These are phyloP conservation scores for Symbiodinium pilosum DNA, from an alignment of 73 alveolate species.

Conservation along the genomic window DNA sequence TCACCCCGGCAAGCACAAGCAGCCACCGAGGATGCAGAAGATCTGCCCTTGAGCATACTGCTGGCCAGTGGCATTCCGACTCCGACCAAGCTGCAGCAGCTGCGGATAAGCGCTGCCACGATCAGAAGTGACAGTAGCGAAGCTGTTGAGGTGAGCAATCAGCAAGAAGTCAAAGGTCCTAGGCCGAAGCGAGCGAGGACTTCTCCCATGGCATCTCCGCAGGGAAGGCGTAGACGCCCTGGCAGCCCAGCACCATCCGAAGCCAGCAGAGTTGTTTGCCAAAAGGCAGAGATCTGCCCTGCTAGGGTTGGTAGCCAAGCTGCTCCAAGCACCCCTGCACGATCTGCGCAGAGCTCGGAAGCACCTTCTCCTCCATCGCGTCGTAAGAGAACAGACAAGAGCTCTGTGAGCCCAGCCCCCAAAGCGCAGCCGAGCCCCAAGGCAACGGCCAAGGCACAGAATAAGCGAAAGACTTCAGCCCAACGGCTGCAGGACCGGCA, in stretches of 20 bases:
- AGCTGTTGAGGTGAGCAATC: not conserved
- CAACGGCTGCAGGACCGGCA: not conserved
- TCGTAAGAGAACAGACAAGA: too few relatives aligned
- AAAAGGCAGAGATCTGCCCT: too few relatives aligned
- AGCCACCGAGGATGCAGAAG: not conserved
- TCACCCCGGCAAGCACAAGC: not conserved
- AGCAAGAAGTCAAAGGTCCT: not conserved
- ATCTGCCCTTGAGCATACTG: not conserved
- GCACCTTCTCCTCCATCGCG: too few relatives aligned
- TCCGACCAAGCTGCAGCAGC: not conserved
- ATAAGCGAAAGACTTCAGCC: not conserved
- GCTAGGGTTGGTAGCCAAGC: too few relatives aligned
- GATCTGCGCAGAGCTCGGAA: too few relatives aligned
- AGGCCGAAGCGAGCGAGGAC: not conserved
- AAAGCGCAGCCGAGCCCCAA: not conserved
- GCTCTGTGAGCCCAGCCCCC: too few relatives aligned
- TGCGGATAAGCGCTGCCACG: not conserved
- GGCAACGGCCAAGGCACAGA: not conserved
- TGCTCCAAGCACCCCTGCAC: too few relatives aligned
- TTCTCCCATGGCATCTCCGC: not conserved
- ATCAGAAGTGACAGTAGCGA: slow-evolving; percentile 4
- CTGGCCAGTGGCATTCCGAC: not conserved
- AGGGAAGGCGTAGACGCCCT: not conserved
- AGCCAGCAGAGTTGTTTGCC: too few relatives aligned
- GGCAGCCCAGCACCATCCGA: too few relatives aligned